A percentile compares a stretch with the other conserved stretches of the same genome.
phyloP scores from a whole-genome alignment of 768 basidiomycete genomes.

The Mycena belliarum region DNA sequence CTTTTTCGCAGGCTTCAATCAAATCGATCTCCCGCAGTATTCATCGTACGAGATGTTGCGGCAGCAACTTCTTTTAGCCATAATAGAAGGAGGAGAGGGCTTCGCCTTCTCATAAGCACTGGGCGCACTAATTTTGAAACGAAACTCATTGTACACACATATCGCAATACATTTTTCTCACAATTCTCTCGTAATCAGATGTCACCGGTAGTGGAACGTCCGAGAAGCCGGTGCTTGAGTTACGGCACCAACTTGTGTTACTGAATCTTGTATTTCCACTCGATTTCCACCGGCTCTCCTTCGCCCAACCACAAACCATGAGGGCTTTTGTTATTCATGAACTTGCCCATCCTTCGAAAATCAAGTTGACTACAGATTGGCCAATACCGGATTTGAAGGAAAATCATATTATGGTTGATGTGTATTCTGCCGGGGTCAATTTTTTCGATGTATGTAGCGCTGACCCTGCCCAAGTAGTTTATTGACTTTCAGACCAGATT shows the following conservation, averaged over 20 bases:
- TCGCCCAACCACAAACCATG: no score
- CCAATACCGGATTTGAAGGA: slow-evolving; percentile 56
- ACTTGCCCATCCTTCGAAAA: slow-evolving; percentile 67
- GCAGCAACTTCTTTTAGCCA: slow-evolving; percentile 85
- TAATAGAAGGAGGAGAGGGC: slow-evolving; percentile 94
- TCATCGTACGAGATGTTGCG: slow-evolving; percentile 96
- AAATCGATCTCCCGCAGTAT: slow-evolving; percentile 93
- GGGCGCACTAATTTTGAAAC: slow-evolving; percentile 11
- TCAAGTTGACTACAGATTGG: slow-evolving; percentile 51
- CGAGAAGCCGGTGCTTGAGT: not conserved
- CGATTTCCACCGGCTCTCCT: no score
- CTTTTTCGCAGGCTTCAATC: slow-evolving; percentile 76
- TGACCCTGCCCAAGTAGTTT: not conserved
- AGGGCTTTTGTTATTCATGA: slow-evolving; percentile 75
- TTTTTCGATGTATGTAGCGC: slow-evolving; percentile 62
- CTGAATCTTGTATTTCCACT: no score
- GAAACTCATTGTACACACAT: slow-evolving; percentile 17
- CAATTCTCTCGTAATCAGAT: not conserved
- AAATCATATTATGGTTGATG: slow-evolving; percentile 70
- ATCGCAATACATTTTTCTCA: slow-evolving; percentile 7
- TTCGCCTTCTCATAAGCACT: slow-evolving; percentile 55
- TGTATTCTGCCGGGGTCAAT: slow-evolving; percentile 75
- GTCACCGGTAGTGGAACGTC: not conserved
- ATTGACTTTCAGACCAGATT: slow-evolving; percentile 46
- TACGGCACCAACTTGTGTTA: not conserved